phyloP scores from a whole-genome alignment of 352 stramenopile species.

The Globisporangium solare region DNA sequence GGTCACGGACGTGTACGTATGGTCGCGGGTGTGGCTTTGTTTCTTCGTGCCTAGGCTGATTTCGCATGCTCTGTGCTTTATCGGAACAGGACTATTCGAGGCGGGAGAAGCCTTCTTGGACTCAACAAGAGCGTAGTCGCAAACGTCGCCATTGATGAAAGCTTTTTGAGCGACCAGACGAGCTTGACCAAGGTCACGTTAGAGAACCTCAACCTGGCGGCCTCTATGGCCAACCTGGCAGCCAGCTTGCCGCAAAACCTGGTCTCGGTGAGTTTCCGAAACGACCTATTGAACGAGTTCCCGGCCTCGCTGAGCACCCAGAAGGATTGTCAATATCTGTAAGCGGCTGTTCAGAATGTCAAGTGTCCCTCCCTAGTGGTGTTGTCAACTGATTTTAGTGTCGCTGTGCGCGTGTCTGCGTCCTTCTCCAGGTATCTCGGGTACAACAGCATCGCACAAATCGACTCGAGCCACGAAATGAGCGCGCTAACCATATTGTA shows the following conservation, averaged over 20 bases:
- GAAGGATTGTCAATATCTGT: not conserved
- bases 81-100: not conserved
- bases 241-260: not conserved
- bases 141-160: constrained; percentile 3
- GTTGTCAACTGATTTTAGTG: too few relatives aligned
- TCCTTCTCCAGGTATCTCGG: not conserved
- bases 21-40: too few relatives aligned
- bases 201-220: constrained; percentile 1
- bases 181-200: not conserved
- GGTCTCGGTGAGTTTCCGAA: not conserved
- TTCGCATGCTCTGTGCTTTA: too few relatives aligned
- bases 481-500: not conserved
- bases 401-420: too few relatives aligned
- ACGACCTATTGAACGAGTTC: constrained; percentile 1
- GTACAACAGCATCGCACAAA: constrained; percentile 3
- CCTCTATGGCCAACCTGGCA: not conserved
- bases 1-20: constrained; percentile 3
- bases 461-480: not conserved
- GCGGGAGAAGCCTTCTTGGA: not conserved
- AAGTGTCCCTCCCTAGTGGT: too few relatives aligned
- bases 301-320: not conserved
- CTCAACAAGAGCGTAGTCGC: not conserved
- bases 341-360: not conserved
- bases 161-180: not conserved
- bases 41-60: too few relatives aligned